phyloP scores from a whole-genome alignment of 225 moss, liverwort and hornwort species.

The Anthoceros angustus region DNA sequence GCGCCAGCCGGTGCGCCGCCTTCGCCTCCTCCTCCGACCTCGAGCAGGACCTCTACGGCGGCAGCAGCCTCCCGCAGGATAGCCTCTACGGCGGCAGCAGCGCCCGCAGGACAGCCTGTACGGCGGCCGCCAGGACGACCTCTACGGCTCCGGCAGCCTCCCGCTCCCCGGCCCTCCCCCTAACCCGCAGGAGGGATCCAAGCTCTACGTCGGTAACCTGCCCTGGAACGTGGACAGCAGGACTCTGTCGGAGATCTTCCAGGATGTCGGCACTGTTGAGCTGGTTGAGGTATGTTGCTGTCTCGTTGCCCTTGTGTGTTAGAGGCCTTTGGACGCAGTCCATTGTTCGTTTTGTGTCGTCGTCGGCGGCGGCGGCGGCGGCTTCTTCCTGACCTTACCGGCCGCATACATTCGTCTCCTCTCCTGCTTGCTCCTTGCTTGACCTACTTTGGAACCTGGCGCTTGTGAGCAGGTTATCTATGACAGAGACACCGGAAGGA shows the following conservation, averaged over 20 bases:
- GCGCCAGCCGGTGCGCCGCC: conserved; percentile 1
- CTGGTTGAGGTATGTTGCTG: conserved; percentile 33
- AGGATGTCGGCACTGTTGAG: conserved; percentile 38
- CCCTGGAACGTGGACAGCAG: conserved; percentile 52
- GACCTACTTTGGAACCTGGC: no score
- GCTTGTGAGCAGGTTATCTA: conserved; percentile 44
- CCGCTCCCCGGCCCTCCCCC: not conserved
- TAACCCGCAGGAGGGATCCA: conserved; percentile 19
- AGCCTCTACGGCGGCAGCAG: no score
- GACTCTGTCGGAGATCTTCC: conserved; percentile 52
- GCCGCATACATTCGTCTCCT: no score
- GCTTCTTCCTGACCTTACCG: no score
- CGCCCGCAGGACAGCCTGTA: no score
- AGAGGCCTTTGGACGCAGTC: not conserved
- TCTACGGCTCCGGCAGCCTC: not conserved
- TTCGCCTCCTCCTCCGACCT: no score
- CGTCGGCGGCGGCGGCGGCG: no score
- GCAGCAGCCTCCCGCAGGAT: no score
- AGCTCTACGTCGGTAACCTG: conserved; percentile 69
- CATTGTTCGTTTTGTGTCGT: no score
- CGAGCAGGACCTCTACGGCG: no score
- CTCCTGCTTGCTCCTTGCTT: no score
- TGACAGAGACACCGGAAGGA: conserved; percentile 41
- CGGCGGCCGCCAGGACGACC: not conserved
- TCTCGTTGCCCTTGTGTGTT: not conserved